Base-by-base conservation (phyloP, 2,329 filamentous ascomycete genomes). In the Onygena corvina region DNA sequence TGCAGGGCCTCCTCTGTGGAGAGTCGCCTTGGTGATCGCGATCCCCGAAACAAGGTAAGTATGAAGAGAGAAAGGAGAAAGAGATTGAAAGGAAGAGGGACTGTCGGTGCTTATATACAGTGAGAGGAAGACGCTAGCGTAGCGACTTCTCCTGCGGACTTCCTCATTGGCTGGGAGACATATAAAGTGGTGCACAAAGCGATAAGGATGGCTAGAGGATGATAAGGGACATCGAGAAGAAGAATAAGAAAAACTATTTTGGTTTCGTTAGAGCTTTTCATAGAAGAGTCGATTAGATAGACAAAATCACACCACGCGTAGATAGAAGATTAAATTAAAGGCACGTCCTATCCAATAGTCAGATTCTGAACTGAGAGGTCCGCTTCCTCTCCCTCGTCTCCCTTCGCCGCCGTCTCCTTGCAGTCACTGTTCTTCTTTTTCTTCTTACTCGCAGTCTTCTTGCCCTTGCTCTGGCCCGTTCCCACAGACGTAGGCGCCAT, bases 1-100 rank as follows among this genome's bases (percentile, higher is more conserved):
- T 76, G 73, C 69, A 75, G 73, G 70, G 67, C 67, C 71, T 65
- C 64, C 63, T 64, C 60, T 60, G 64, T 71, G 64, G 66, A 64
- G 60, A 59, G 60, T 64, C 64, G 63, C 62, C 61, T 67, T 69
- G 56, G 58, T 71, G 69, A 71, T 65, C 69, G 63, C 66, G 60
- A 62, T 61, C 63, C 66, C 66, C 65, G 64, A 68, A 65, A 71
- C 69, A 71, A 71, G 69, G 67, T 70, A 71, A 71, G 68, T 71
- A 71, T 71, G 68, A 71, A 67, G 68, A 71, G 66, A 61, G 65
- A 61, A 69, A 61, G 62, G 61, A 59, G 59, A 60, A 69, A 66
- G 58, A 61, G 61, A 60, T 59, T 54, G 56, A 51, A 51, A 12
- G 0, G 47, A 30, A 16, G 56, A 52, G 16, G 27, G 30, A 23